phyloP scores from a whole-genome alignment of 2,329 filamentous ascomycete species.

The Leptodontidium sp. region DNA sequence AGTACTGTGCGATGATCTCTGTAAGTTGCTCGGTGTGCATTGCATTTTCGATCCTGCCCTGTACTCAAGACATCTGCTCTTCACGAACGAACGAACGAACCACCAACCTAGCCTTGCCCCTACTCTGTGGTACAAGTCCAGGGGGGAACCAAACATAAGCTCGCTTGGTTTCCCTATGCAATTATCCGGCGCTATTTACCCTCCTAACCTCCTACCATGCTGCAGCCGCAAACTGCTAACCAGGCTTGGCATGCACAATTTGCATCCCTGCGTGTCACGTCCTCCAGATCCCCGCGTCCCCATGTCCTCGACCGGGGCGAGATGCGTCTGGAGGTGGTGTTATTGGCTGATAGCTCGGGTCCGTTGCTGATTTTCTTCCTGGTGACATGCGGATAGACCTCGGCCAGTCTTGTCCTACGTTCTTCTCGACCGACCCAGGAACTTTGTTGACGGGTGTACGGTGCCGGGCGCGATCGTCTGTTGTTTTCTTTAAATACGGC shows the following conservation, averaged over 20 bases:
- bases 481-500: conserved; percentile 18
- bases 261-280: conserved; percentile 15
- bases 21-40: neutral
- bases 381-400: conserved; percentile 1
- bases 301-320: conserved; percentile 10
- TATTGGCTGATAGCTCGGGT: conserved; percentile 1
- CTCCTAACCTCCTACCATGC: neutral
- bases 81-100: neutral
- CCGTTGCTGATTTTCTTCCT: neutral
- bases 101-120: neutral
- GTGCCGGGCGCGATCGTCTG: neutral
- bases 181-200: conserved; percentile 8
- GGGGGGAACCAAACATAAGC: conserved; percentile 8
- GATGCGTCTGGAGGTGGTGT: conserved; percentile 2
- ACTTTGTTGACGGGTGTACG: conserved; percentile 16
- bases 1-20: neutral
- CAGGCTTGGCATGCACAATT: conserved; percentile 3
- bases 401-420: conserved; percentile 18
- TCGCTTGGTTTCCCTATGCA: conserved; percentile 6
- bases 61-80: neutral
- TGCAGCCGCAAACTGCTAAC: conserved; percentile 9
- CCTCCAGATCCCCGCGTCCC: conserved; percentile 20
- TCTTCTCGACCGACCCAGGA: conserved; percentile 5
- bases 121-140: neutral
- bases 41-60: neutral